Conservation (phyloP, 805 yeast species). For the Candida jianshihensis region DNA sequence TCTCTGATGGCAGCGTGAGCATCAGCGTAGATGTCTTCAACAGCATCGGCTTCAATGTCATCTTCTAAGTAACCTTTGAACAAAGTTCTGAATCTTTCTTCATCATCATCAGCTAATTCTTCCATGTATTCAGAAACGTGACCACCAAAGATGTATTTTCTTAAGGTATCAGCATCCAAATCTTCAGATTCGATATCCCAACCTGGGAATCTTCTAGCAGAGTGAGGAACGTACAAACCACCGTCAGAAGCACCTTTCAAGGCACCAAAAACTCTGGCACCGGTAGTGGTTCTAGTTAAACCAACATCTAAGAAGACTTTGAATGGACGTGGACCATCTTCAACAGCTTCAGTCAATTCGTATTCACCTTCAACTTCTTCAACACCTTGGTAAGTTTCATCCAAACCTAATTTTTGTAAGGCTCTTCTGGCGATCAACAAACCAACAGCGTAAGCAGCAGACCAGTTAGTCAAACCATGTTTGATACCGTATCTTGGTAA, state of each 20-base stretch:
- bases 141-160: constrained; percentile 99
- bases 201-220: constrained; percentile 99
- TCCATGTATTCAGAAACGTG: constrained; percentile 99
- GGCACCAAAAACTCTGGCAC: constrained; percentile 99
- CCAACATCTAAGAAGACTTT: constrained; percentile 99
- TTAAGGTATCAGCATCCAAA: constrained; percentile 92
- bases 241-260: constrained; percentile 99
- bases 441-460: constrained; percentile 99
- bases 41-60: constrained; percentile 92
- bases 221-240: constrained; percentile 99
- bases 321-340: constrained; percentile 99
- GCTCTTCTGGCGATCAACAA: constrained; percentile 98
- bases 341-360: constrained; percentile 97
- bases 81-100: constrained; percentile 95
- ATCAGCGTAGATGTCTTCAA: constrained; percentile 90
- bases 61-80: constrained; percentile 96
- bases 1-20: constrained; percentile 97
- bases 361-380: constrained; percentile 99
- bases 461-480: constrained; percentile 99
- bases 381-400: constrained; percentile 97
- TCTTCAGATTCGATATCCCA: constrained; percentile 99
- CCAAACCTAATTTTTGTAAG: constrained; percentile 93
- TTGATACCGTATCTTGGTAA: constrained; percentile 95
- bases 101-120: constrained; percentile 99
- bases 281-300: constrained; percentile 99